These are phyloP conservation scores for Stagonosporopsis chrysanthemi DNA, from an alignment of 2,329 filamentous ascomycete genomes.

Conservation along the genomic window DNA sequence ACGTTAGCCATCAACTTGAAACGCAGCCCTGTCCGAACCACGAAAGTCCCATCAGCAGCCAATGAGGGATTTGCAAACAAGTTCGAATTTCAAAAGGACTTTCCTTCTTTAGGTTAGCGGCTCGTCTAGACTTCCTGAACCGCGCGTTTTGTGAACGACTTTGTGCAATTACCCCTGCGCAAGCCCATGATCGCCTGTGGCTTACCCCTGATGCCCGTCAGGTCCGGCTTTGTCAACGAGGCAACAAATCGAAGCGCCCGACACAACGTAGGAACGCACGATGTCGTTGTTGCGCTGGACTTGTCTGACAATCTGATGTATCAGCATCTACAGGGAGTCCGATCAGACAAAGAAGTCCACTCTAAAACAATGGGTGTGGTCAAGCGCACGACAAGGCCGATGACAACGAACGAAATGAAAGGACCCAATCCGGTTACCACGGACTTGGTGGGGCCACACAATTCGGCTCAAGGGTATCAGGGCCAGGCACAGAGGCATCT, in stretches of 20 bases:
- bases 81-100: slow-evolving; percentile 14
- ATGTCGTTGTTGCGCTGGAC: slow-evolving; percentile 12
- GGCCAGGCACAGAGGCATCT: slow-evolving; percentile 34
- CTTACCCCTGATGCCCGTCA: slow-evolving; percentile 34
- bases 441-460: slow-evolving; percentile 22
- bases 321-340: slow-evolving; percentile 22
- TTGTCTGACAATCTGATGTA: slow-evolving; percentile 5
- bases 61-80: slow-evolving; percentile 19
- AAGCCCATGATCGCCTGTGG: slow-evolving; percentile 28
- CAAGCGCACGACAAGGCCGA: slow-evolving; percentile 17
- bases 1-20: slow-evolving; percentile 32
- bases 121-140: slow-evolving; percentile 27
- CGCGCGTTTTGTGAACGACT: slow-evolving; percentile 25
- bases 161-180: slow-evolving; percentile 28
- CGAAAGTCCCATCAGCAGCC: slow-evolving; percentile 15
- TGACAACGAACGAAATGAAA: slow-evolving; percentile 34
- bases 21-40: slow-evolving; percentile 26
- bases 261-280: slow-evolving; percentile 1
- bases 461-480: slow-evolving; percentile 30
- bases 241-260: slow-evolving; percentile 29
- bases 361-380: slow-evolving; percentile 22
- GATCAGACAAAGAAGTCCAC: slow-evolving; percentile 11
- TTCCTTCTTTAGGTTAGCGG: slow-evolving; percentile 23
- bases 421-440: slow-evolving; percentile 33
- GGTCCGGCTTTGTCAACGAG: slow-evolving; percentile 24